Evolutionary conservation across 2,329 filamentous ascomycete species (phyloP), one percentile per base, ranked within the genome.

Genomic region (Drechslerella stenobrocha): DNA sequence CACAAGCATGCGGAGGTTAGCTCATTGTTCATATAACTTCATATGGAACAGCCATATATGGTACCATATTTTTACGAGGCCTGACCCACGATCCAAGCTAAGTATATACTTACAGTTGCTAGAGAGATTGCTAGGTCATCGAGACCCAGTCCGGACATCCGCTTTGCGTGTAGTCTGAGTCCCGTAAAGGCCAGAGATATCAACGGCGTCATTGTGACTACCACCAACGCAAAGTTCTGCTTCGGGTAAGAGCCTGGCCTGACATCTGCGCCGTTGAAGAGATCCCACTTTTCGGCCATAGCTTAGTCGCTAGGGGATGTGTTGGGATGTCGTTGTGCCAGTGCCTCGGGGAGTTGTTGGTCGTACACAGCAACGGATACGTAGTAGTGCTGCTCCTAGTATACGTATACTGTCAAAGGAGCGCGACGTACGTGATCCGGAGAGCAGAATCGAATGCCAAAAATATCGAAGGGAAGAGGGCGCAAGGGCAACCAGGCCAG

Each of bases 121-220:
- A 76, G 22, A 13, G 75, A 73, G 63, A 77, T 76, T 26, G 76
- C 69, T 73, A 75, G 76, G 73, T 77, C 76, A 72, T 77, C 76
- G 3, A 51, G 8, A 22, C 61, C 61, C 61, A 48, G 55, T 35
- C 53, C 53, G 20, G 50, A 40, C 50, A 46, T 59, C 26, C 61
- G 52, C 50, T 67, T 67, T 13, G 61, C 61, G 35, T 60, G 45
- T 4, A 67, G 52, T 46, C 61, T 53, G 28, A 67, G 32, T 18
- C 22, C 26, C 7, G 61, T 67, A 26, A 67, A 59, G 2, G 53
- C 48, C 15, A 67, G 22, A 8, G 61, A 67, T 55, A 67, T 51
- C 30, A 67, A 18, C 18, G 61, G 61, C 4, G 61, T 67, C 1
- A 20, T 34, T 2, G 44, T 28, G 5, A 67, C 61, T 4, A 67